These are phyloP conservation scores for Massarina eburnea DNA, from an alignment of 2,329 filamentous ascomycete species.

Conservation along the genomic window DNA sequence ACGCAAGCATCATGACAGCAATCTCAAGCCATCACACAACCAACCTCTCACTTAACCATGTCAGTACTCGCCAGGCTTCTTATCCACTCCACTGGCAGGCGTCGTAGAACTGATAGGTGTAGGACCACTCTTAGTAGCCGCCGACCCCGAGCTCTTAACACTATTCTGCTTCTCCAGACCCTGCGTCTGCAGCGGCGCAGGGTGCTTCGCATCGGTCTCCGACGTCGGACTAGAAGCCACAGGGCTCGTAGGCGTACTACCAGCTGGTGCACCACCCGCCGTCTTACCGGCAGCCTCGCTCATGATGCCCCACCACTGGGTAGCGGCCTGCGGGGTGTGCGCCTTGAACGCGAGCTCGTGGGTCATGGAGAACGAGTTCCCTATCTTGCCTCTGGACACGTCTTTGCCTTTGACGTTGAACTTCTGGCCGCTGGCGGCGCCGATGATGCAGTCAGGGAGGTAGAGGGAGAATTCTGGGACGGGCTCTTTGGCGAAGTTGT, in stretches of 20 bases:
- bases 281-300: conserved; percentile 58
- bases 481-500: conserved; percentile 71
- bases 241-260: conserved; percentile 40
- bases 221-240: conserved; percentile 8
- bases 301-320: conserved; percentile 83
- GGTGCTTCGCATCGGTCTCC: conserved; percentile 15
- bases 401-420: conserved; percentile 98
- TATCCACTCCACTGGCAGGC: conserved; percentile 25
- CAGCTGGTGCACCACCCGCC: conserved; percentile 44
- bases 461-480: conserved; percentile 86
- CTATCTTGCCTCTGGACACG: conserved; percentile 72
- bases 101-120: conserved; percentile 15
- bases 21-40: too few relatives aligned
- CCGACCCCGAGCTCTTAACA: conserved; percentile 15
- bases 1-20: too few relatives aligned
- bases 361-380: conserved; percentile 75
- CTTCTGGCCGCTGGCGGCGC: conserved; percentile 72
- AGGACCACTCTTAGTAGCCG: conserved; percentile 6
- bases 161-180: conserved; percentile 26
- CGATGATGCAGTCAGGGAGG: conserved; percentile 84
- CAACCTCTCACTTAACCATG: not conserved
- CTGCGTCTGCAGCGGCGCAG: conserved; percentile 38
- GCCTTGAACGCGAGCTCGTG: conserved; percentile 88
- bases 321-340: conserved; percentile 74
- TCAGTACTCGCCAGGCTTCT: conserved; percentile 37